Evolutionary conservation across 2,329 filamentous ascomycete species (phyloP), one percentile per base, ranked within the genome.

Genomic region (Microthyrium microscopicum): DNA sequence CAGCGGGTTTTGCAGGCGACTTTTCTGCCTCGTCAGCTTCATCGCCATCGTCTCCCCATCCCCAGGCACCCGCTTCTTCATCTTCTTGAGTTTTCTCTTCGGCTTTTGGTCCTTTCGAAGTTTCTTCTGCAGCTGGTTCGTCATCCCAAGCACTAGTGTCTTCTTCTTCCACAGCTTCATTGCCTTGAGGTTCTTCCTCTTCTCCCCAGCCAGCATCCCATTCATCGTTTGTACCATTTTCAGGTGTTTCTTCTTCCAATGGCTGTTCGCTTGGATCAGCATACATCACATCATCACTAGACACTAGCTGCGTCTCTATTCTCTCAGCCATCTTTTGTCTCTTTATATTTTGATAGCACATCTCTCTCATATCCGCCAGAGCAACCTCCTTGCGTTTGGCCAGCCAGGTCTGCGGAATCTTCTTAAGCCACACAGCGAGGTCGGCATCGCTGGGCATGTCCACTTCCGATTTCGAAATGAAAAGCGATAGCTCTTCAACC

Each of bases 151-250:
- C 60, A 39, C 58, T 62, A 36, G 56, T 51, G 31, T 65, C 62
- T 20, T 61, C 60, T 26, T 64, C 61, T 35, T 62, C 57, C 3
- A 53, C 43, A 5, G 52, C 46, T 19, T 47, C 42, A 5, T 41
- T 40, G 25, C 50, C 47, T 9, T 49, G 44, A 35, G 20, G 29
- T 13, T 25, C 33, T 5, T 32, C 73, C 2, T 75, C 72, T 16
- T 82, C 77, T 37, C 76, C 73, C 84, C 85, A 94, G 9, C 70
- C 76, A 28, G 73, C 71, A 45, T 80, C 75, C 80, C 83, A 91
- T 29, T 83, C 81, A 35, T 65, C 59, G n/a, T n/a, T n/a, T n/a
- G n/a, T n/a, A n/a, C n/a, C n/a, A 4, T 59, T 48, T 20, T 53
- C 44, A 12, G 35, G 64, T 57, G 36, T n/a, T n/a, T n/a, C n/a